Evolutionary conservation across 1,284 basidiomycete species (phyloP), one percentile per base, ranked within the genome.

Genomic region (Nidula niveotomentosa): DNA sequence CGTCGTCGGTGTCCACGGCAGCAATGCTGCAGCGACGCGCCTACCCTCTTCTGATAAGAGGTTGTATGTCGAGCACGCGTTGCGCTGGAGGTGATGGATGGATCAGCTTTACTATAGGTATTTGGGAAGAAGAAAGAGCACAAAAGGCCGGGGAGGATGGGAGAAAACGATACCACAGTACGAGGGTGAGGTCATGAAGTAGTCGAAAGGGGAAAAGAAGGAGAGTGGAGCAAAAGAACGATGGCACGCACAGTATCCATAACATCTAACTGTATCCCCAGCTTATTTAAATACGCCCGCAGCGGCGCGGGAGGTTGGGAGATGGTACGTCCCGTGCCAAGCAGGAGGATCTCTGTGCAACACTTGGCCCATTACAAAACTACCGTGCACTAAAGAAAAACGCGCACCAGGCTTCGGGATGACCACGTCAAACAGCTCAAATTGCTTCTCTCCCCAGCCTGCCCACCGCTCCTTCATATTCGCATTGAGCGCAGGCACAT

Each of bases 1-100:
- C 36, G 69, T 51, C 23, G 70, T 72, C 23, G 79, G 76, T 13
- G 69, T 70, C 6, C 86, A 60, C 8, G 94, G 94, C 44, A 96
- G 77, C 12, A 98, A 71, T 2, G 95, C 95, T 8, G 93, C 95
- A 30, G 93, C 91, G 10, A 98, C 93, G 15, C 88, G 88, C 53
- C 96, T 77, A 1, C 94, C 96, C 73, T 98, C 96, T 71, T 98
- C 96, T 0, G 89, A 75, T 41, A 98, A 80, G 36, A 98, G 73
- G 70, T 98, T 98, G 72, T 94, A 98, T 0, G 96, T 97, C 36
- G 94, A 90, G 65, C 93, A 94, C 9, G 96, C 96, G 67, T 96
- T 96, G 61, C 91, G 77, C 92, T 94, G 57, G 9, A 47, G 33
- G 33, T 23, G 23, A 23, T 23, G 23, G 23, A 23, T 23, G 23